phyloP scores from a whole-genome alignment of 176 grass and related monocot genomes.

The Bromus sterilis region DNA sequence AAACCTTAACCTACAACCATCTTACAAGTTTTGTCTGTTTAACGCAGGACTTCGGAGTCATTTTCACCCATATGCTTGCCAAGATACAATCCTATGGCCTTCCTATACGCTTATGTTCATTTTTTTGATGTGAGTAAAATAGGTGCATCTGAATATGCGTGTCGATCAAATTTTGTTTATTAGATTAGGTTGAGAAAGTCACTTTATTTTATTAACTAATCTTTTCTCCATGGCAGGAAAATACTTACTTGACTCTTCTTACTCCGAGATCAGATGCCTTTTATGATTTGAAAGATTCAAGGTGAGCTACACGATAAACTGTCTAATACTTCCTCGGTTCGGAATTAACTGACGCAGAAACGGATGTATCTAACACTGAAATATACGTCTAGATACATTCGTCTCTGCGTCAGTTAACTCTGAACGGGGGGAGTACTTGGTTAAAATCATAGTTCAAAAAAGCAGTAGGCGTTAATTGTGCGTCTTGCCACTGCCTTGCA shows the following conservation, averaged over 20 bases:
- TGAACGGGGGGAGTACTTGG: no score
- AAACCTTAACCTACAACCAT: background rate
- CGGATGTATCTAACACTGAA: no score
- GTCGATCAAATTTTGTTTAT: background rate
- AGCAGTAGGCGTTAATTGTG: no score
- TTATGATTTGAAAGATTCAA: conserved; percentile 92
- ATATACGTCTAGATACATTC: no score
- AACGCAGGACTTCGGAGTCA: conserved; percentile 86
- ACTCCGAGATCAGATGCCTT: conserved; percentile 83
- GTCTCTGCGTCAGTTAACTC: no score
- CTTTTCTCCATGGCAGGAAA: conserved; percentile 47
- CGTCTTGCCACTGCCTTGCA: no score
- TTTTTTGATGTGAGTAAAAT: conserved; percentile 94
- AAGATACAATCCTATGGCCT: conserved; percentile 98
- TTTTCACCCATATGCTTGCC: conserved; percentile 97
- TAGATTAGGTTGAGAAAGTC: background rate
- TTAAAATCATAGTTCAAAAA: no score
- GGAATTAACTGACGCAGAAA: no score
- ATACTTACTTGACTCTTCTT: conserved; percentile 78
- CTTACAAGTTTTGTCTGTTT: conserved; percentile 21
- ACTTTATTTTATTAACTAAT: conserved; percentile 12
- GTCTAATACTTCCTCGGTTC: background rate
- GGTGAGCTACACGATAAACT: conserved; percentile 44
- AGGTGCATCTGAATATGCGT: background rate
- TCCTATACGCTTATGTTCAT: conserved; percentile 89